Conservation (phyloP, 1,284 basidiomycete genomes). For the Ganoderma boninense region DNA sequence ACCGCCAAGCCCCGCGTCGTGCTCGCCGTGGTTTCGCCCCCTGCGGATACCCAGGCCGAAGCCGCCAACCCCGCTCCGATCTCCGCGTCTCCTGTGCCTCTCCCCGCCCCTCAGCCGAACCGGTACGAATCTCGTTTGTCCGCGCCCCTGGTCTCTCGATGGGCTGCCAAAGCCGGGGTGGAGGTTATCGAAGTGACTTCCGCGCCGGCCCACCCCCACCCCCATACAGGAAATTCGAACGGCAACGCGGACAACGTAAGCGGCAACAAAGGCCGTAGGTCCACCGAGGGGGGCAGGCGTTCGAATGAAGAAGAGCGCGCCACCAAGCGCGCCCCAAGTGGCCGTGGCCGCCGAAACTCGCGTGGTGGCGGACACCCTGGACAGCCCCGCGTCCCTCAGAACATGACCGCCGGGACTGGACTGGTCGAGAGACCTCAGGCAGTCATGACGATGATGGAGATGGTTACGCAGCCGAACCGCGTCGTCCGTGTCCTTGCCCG, state of each 20-base stretch:
- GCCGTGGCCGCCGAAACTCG: slow-evolving; percentile 40
- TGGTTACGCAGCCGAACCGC: slow-evolving; percentile 72
- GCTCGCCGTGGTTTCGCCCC: slow-evolving; percentile 60
- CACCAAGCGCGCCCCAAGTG: slow-evolving; percentile 39
- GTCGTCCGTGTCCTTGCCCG: slow-evolving; percentile 80
- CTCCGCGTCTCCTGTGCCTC: slow-evolving; percentile 64
- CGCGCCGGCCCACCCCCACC: slow-evolving; percentile 25
- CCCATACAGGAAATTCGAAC: slow-evolving; percentile 1
- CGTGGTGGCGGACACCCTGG: slow-evolving; percentile 30
- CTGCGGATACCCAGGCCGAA: slow-evolving; percentile 44
- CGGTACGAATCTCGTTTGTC: slow-evolving; percentile 71
- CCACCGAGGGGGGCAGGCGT: slow-evolving; percentile 41
- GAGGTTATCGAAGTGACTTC: slow-evolving; percentile 62
- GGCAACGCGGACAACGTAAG: slow-evolving; percentile 22
- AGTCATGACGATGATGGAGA: slow-evolving; percentile 79
- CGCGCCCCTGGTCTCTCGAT: slow-evolving; percentile 67
- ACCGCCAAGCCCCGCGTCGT: slow-evolving; percentile 53
- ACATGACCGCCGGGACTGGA: slow-evolving; percentile 36
- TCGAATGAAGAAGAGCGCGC: slow-evolving; percentile 44
- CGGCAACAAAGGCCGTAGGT: slow-evolving; percentile 35
- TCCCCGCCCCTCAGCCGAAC: slow-evolving; percentile 66
- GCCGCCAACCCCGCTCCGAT: slow-evolving; percentile 42
- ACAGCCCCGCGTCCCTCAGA: slow-evolving; percentile 21
- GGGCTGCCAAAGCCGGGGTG: slow-evolving; percentile 72
- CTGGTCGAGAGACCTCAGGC: slow-evolving; percentile 77